These are phyloP conservation scores for Podospora pseudocomata DNA, from an alignment of 495 filamentous ascomycete species.

Conservation along the genomic window DNA sequence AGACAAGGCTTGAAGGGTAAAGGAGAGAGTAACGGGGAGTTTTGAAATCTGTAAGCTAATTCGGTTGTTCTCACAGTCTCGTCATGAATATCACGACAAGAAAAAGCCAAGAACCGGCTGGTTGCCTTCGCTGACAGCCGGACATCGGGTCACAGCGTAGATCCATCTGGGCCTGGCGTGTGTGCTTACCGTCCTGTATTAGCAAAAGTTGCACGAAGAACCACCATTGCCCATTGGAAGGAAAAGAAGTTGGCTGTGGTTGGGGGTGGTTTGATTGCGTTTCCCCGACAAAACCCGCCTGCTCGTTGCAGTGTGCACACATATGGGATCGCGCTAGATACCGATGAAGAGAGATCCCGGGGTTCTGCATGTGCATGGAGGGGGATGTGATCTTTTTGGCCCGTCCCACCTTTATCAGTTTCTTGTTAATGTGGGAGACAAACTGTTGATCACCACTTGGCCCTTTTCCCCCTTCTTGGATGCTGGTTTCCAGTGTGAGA, in stretches of 20 bases:
- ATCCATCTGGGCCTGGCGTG: slow-evolving; percentile 1
- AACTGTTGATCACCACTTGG: not conserved
- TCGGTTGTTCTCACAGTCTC: not conserved
- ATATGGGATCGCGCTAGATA: slow-evolving; percentile 5
- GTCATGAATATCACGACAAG: not conserved
- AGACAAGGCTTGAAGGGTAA: too few species aligned
- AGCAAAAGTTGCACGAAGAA: slow-evolving; percentile 1
- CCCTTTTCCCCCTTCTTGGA: not conserved
- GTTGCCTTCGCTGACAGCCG: slow-evolving; percentile 11
- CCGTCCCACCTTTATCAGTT: not conserved
- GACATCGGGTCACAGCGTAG: slow-evolving; percentile 7
- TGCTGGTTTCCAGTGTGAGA: not conserved
- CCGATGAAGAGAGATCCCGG: slow-evolving; percentile 10
- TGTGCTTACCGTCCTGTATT: not conserved
- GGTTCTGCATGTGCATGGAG: slow-evolving; percentile 8
- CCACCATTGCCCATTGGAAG: not conserved
- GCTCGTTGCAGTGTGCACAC: not conserved
- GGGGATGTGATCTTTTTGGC: not conserved
- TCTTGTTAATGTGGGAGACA: not conserved
- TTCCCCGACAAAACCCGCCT: slow-evolving; percentile 2
- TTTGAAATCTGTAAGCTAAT: not conserved
- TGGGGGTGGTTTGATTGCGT: not conserved
- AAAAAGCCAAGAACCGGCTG: slow-evolving; percentile 1
- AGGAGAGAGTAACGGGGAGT: not conserved
- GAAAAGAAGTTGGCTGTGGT: not conserved